Evolutionary conservation across 2,329 filamentous ascomycete genomes (phyloP).

Genomic region (Claviceps sp.): DNA sequence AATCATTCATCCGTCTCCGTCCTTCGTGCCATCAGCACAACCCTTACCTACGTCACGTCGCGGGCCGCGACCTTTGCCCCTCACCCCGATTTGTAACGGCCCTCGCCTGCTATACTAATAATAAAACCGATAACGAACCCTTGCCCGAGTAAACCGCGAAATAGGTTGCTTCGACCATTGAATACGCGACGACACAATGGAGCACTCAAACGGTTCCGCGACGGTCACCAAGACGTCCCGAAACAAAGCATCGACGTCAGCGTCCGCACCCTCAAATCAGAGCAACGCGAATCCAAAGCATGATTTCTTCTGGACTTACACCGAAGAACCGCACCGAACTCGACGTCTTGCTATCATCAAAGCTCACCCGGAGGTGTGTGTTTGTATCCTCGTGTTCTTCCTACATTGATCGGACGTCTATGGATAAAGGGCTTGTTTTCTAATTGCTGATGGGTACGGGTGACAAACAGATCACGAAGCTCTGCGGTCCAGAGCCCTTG

Average conservation of each 20-base stretch:
- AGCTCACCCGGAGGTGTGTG: constrained; percentile 74
- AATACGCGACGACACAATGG: constrained; percentile 1
- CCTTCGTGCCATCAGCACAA: neutral
- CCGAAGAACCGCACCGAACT: constrained; percentile 90
- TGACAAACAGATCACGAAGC: constrained; percentile 67
- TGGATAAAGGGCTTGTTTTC: constrained; percentile 10
- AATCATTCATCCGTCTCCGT: neutral
- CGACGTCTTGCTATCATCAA: constrained; percentile 91
- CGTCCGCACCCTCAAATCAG: constrained; percentile 9
- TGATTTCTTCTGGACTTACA: constrained; percentile 96
- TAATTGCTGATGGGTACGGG: neutral
- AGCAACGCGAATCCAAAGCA: constrained; percentile 16
- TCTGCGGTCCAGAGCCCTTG: constrained; percentile 89
- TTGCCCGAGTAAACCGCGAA: neutral
- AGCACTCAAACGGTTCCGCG: constrained; percentile 18
- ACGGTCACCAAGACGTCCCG: constrained; percentile 21
- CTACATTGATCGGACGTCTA: neutral
- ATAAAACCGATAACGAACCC: neutral
- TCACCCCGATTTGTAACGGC: neutral
- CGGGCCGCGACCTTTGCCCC: neutral
- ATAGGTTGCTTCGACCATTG: neutral
- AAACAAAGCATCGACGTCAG: constrained; percentile 9
- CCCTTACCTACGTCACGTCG: neutral
- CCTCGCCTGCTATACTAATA: neutral
- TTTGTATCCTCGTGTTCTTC: neutral